Conservation (phyloP, 805 yeast species). For the Teunomyces tritomae region DNA sequence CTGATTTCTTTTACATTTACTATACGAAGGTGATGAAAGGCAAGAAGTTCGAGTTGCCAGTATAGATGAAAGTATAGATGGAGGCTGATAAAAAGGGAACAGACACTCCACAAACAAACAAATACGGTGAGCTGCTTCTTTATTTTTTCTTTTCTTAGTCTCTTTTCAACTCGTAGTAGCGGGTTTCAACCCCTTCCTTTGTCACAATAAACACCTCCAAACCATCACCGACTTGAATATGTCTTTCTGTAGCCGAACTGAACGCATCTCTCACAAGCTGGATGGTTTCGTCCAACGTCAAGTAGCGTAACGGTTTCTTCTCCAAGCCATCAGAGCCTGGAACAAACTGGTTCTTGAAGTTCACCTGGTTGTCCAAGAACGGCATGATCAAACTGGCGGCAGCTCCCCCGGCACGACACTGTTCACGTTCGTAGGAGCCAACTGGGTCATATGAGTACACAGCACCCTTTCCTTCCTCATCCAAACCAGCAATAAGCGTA, state of each 20-base stretch:
- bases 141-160: conserved; percentile 48
- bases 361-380: conserved; percentile 94
- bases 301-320: conserved; percentile 58
- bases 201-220: conserved; percentile 88
- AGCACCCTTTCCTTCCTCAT: conserved; percentile 88
- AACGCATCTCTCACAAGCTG: conserved; percentile 90
- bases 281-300: conserved; percentile 81
- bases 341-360: conserved; percentile 83
- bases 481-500: conserved; percentile 92
- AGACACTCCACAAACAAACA: too few relatives aligned
- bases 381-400: conserved; percentile 97
- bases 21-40: conserved; percentile 77
- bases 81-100: too few relatives aligned
- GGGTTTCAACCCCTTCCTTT: conserved; percentile 85
- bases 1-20: conserved; percentile 94
- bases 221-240: conserved; percentile 97
- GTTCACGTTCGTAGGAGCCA: conserved; percentile 96
- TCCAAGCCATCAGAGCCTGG: conserved; percentile 72
- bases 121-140: too few relatives aligned
- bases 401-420: conserved; percentile 97
- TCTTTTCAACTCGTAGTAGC: conserved; percentile 81
- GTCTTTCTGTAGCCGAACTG: conserved; percentile 95
- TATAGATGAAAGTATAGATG: conserved; percentile 14
- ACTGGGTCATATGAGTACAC: conserved; percentile 97
- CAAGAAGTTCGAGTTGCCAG: conserved; percentile 71